phyloP scores from a whole-genome alignment of 352 stramenopile genomes.

The Hyaloperonospora arabidopsidis region DNA sequence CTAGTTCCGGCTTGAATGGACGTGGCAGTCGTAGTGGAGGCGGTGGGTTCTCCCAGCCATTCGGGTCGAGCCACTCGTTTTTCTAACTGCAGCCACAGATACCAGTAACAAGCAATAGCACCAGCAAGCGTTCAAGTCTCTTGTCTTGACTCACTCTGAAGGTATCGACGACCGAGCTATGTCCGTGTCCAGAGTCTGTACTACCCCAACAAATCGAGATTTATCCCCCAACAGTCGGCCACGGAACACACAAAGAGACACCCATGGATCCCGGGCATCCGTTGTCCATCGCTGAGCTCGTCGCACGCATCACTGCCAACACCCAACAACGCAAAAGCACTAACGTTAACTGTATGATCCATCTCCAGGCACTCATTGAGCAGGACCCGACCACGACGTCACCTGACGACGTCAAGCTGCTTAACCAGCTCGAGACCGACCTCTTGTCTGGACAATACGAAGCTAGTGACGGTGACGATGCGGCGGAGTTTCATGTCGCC shows the following conservation, averaged over 20 bases:
- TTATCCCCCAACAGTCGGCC: neutral
- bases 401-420: conserved; percentile 9
- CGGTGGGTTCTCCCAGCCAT: conserved; percentile 39
- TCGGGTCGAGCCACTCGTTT: conserved; percentile 61
- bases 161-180: too few relatives aligned
- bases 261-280: neutral
- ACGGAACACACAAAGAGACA: too few relatives aligned
- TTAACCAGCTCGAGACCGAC: conserved; percentile 19
- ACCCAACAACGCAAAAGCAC: neutral
- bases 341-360: conserved; percentile 7
- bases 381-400: conserved; percentile 1
- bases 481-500: conserved; percentile 20
- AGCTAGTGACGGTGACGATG: conserved; percentile 16
- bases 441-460: conserved; percentile 15
- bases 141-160: neutral
- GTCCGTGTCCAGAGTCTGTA: neutral
- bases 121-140: neutral
- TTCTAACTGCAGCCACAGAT: conserved; percentile 27
- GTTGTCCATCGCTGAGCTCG: conserved; percentile 16
- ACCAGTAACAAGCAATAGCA: neutral
- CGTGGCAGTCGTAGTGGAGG: conserved; percentile 20
- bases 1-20: conserved; percentile 33
- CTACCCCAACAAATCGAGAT: neutral
- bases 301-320: conserved; percentile 11
- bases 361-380: conserved; percentile 9